phyloP scores from a whole-genome alignment of 441 rosid species.

The Sinapis alba region DNA sequence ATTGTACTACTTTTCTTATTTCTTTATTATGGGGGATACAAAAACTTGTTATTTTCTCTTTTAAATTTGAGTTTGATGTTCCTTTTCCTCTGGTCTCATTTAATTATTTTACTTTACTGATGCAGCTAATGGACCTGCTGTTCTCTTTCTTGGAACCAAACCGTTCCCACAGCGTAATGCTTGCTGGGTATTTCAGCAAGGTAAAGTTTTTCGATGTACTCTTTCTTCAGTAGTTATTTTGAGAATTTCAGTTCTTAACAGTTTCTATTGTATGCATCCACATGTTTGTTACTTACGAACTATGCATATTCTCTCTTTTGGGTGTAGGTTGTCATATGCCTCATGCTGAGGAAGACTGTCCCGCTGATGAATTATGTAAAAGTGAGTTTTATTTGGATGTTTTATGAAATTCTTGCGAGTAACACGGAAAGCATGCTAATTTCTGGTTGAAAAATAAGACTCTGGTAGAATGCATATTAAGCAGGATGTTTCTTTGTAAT shows the following conservation, averaged over 20 bases:
- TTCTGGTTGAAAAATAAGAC: conserved; percentile 1
- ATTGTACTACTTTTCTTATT: conserved; percentile 15
- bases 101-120: conserved; percentile 7
- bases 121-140: conserved; percentile 94
- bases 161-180: conserved; percentile 84
- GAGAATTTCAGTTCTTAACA: neutral
- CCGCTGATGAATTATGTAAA: conserved; percentile 76
- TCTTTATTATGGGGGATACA: neutral
- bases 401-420: conserved; percentile 1
- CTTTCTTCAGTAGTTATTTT: neutral
- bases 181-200: conserved; percentile 99
- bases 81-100: conserved; percentile 13
- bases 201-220: conserved; percentile 38
- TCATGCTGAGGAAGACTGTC: conserved; percentile 91
- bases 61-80: neutral
- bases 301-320: conserved; percentile 15
- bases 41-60: neutral
- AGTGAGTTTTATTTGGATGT: conserved; percentile 31
- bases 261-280: conserved; percentile 24
- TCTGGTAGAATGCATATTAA: neutral
- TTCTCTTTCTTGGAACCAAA: conserved; percentile 97
- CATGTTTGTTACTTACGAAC: neutral
- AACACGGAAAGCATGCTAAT: neutral
- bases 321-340: conserved; percentile 90
- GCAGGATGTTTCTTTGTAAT: conserved; percentile 4